phyloP scores from a whole-genome alignment of 2,329 filamentous ascomycete genomes.

The Scopulariopsis brevicaulis region DNA sequence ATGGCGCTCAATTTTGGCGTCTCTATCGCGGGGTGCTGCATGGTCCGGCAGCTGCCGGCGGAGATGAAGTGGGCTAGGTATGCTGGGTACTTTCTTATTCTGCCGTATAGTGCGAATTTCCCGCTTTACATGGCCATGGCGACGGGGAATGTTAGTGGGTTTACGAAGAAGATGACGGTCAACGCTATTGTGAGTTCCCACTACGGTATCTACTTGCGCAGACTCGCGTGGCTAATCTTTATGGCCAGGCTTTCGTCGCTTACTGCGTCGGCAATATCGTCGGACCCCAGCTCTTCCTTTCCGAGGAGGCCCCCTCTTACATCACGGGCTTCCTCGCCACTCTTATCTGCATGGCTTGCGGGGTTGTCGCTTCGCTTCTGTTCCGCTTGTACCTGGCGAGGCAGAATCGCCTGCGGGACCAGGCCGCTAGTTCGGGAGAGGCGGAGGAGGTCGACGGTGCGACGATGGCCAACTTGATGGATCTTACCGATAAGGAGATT shows the following conservation, averaged over 20 bases:
- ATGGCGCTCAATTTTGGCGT: conserved; percentile 12
- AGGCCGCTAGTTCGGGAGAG: conserved; percentile 1
- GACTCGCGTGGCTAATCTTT: neutral
- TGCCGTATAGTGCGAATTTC: conserved; percentile 32
- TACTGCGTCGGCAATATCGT: conserved; percentile 47
- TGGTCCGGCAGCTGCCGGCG: conserved; percentile 12
- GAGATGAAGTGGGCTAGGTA: conserved; percentile 12
- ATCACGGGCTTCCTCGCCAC: conserved; percentile 50
- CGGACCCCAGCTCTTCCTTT: conserved; percentile 47
- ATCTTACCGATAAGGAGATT: conserved; percentile 45
- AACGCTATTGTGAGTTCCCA: conserved; percentile 34
- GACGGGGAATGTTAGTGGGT: conserved; percentile 46
- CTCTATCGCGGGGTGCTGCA: conserved; percentile 11
- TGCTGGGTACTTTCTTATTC: conserved; percentile 34
- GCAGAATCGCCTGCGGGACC: conserved; percentile 42
- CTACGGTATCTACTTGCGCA: neutral
- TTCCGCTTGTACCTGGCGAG: conserved; percentile 36
- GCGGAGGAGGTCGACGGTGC: conserved; percentile 8
- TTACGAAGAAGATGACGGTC: conserved; percentile 50
- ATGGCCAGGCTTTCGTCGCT: neutral
- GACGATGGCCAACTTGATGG: conserved; percentile 13
- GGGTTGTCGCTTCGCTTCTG: conserved; percentile 27
- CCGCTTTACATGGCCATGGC: conserved; percentile 42
- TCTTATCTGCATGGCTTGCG: conserved; percentile 44
- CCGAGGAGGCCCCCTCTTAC: conserved; percentile 46